These are phyloP conservation scores for Amanita phalloides DNA, from an alignment of 768 basidiomycete species.

Conservation along the genomic window DNA sequence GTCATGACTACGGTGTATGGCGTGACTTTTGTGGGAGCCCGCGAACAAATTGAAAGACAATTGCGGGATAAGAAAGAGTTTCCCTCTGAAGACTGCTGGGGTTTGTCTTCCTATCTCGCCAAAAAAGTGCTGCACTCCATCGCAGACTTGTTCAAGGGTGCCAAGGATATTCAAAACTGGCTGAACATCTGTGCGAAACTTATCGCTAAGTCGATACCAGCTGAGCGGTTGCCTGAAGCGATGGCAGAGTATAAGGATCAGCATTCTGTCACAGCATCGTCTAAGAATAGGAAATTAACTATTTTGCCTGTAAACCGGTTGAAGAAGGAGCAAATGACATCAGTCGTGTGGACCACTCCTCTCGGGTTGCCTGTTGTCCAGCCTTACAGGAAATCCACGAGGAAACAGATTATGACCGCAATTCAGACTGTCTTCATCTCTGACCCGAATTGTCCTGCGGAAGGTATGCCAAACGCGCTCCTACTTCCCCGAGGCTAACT, in stretches of 20 bases:
- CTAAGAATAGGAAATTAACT: background rate
- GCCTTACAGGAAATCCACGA: constrained; percentile 78
- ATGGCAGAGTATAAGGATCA: constrained; percentile 2
- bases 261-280: constrained; percentile 5
- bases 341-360: constrained; percentile 93
- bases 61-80: constrained; percentile 68
- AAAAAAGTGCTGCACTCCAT: constrained; percentile 73
- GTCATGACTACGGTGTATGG: constrained; percentile 99
- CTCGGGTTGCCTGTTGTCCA: constrained; percentile 95
- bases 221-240: constrained; percentile 38
- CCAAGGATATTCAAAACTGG: constrained; percentile 87
- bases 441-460: constrained; percentile 68
- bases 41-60: constrained; percentile 90
- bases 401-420: constrained; percentile 77
- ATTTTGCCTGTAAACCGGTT: constrained; percentile 21
- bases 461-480: constrained; percentile 31
- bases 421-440: constrained; percentile 85
- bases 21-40: constrained; percentile 90
- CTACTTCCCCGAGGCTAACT: constrained; percentile 1
- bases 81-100: constrained; percentile 63
- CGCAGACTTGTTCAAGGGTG: constrained; percentile 88
- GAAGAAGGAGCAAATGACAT: constrained; percentile 87
- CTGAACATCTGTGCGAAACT: constrained; percentile 73
- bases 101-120: constrained; percentile 69
- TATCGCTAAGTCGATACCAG: constrained; percentile 79